These are phyloP conservation scores for Hypomontagnella submonticulosa DNA, from an alignment of 495 filamentous ascomycete genomes.

Conservation along the genomic window DNA sequence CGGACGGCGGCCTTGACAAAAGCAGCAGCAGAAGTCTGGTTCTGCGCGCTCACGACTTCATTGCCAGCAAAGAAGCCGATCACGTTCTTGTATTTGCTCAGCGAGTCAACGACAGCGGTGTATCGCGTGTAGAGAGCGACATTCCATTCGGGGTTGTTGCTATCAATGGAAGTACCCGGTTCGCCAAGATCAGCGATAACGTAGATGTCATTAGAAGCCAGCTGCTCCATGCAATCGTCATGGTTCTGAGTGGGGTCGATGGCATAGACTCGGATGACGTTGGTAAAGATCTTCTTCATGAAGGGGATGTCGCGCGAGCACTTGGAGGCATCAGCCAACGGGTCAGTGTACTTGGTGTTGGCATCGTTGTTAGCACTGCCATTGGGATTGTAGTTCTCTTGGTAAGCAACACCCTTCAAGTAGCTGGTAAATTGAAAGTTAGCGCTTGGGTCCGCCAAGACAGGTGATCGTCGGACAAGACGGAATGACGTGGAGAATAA, in stretches of 20 bases:
- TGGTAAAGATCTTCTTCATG: constrained; percentile 81
- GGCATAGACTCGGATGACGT: constrained; percentile 93
- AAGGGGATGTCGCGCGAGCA: constrained; percentile 86
- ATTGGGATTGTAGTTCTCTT: constrained; percentile 63
- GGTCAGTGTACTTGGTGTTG: constrained; percentile 64
- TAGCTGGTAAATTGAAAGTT: constrained; percentile 46
- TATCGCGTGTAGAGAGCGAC: constrained; percentile 80
- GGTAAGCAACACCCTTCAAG: constrained; percentile 92
- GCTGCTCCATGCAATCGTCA: constrained; percentile 80
- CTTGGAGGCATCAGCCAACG: constrained; percentile 73
- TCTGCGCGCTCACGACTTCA: constrained; percentile 84
- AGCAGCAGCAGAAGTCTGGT: constrained; percentile 84
- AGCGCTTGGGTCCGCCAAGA: constrained; percentile 33
- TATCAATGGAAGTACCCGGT: constrained; percentile 83
- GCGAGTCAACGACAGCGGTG: constrained; percentile 79
- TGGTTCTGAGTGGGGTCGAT: constrained; percentile 84
- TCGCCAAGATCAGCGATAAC: constrained; percentile 88
- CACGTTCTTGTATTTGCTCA: constrained; percentile 84
- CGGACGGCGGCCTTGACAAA: constrained; percentile 97
- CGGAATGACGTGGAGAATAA: constrained; percentile 7
- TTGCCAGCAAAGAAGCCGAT: constrained; percentile 98
- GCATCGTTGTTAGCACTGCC: constrained; percentile 49
- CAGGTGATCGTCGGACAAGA: constrained; percentile 5
- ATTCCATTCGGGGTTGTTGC: constrained; percentile 79
- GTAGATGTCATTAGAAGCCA: constrained; percentile 91